These are phyloP conservation scores for Sanghuangporus sanghuang DNA, from an alignment of 1,284 basidiomycete species.

Conservation along the genomic window DNA sequence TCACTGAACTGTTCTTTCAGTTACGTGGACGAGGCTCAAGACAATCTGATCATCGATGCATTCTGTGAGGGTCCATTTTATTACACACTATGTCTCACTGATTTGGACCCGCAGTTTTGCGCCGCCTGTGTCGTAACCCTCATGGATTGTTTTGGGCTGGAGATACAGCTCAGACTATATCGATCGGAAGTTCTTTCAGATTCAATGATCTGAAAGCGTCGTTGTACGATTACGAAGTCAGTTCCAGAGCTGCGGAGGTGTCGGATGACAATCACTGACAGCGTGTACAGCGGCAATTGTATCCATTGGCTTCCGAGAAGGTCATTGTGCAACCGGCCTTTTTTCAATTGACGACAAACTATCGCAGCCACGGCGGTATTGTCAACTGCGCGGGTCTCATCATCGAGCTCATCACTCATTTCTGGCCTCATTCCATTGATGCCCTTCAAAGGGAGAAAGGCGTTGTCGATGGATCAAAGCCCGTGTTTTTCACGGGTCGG, in stretches of 20 bases:
- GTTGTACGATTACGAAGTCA: constrained; percentile 50
- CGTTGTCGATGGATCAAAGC: constrained; percentile 51
- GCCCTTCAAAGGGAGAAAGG: constrained; percentile 52
- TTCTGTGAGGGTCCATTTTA: constrained; percentile 37
- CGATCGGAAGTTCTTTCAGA: constrained; percentile 63
- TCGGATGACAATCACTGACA: neutral
- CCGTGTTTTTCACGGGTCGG: constrained; percentile 54
- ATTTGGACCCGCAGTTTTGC: constrained; percentile 41
- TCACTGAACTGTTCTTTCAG: constrained; percentile 29
- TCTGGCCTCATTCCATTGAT: constrained; percentile 69
- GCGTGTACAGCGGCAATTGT: neutral
- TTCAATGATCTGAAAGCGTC: constrained; percentile 71
- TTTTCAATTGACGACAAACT: constrained; percentile 63
- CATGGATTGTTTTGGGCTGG: constrained; percentile 75
- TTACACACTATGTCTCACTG: neutral
- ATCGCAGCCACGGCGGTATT: constrained; percentile 68
- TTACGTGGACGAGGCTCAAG: constrained; percentile 71
- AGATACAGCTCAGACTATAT: constrained; percentile 75
- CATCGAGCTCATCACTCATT: constrained; percentile 53
- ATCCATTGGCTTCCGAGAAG: neutral
- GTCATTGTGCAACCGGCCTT: constrained; percentile 32
- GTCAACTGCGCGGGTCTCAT: constrained; percentile 63
- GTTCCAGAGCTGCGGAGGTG: constrained; percentile 21
- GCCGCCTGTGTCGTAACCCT: constrained; percentile 54
- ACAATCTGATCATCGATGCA: constrained; percentile 64